These are phyloP conservation scores for Penicillium expansum DNA, from an alignment of 2,329 filamentous ascomycete genomes.

Conservation along the genomic window DNA sequence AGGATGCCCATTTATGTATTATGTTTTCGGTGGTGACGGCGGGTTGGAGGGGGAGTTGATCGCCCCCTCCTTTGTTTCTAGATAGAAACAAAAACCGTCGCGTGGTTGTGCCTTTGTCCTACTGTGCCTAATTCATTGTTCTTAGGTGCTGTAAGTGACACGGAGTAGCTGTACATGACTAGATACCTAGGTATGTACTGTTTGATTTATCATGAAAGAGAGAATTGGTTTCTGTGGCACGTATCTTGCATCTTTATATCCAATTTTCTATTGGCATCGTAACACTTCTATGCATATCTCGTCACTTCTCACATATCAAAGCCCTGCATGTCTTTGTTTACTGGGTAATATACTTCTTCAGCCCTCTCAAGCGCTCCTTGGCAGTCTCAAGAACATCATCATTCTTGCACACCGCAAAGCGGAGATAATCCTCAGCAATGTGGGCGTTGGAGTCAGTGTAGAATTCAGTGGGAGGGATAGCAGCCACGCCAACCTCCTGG, in stretches of 20 bases:
- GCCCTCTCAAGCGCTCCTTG: slow-evolving; percentile 68
- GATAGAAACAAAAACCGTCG: slow-evolving; percentile 1
- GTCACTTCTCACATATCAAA: neutral
- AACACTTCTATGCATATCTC: neutral
- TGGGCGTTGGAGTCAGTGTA: slow-evolving; percentile 82
- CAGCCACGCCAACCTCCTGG: slow-evolving; percentile 90
- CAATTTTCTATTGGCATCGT: neutral
- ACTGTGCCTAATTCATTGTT: neutral
- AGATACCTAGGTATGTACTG: neutral
- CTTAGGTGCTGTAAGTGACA: neutral
- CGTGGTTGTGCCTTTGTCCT: neutral
- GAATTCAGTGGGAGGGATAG: slow-evolving; percentile 95
- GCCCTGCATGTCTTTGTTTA: slow-evolving; percentile 10
- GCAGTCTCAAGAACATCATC: slow-evolving; percentile 78
- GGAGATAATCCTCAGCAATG: slow-evolving; percentile 86
- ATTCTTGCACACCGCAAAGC: slow-evolving; percentile 95
- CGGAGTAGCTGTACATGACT: neutral
- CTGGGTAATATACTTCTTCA: slow-evolving; percentile 66
- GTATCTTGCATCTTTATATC: neutral
- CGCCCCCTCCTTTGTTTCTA: neutral
- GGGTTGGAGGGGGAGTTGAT: neutral
- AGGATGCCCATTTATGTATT: slow-evolving; percentile 2
- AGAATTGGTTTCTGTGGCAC: neutral
- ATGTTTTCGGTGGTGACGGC: neutral
- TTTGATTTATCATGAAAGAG: neutral